Conservation (phyloP, 371 early-diverging fungal genomes). For the Sporodiniella umbellata region DNA sequence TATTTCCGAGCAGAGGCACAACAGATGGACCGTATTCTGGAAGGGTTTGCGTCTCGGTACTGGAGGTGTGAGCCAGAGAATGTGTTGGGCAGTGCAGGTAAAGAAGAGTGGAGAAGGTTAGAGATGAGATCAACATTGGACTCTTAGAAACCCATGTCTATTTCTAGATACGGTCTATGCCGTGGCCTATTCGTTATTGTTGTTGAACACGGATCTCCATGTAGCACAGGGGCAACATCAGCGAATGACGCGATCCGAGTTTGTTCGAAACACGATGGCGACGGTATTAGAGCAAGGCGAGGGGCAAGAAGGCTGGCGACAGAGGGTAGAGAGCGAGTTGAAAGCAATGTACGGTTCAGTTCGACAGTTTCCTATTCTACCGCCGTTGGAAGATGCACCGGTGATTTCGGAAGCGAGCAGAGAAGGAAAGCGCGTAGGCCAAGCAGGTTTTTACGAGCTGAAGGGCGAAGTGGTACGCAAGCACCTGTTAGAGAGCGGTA, state of each 20-base stretch:
- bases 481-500: slow-evolving; percentile 72
- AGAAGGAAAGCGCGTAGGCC: slow-evolving; percentile 21
- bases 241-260: slow-evolving; percentile 60
- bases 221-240: slow-evolving; percentile 70
- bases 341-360: slow-evolving; percentile 68
- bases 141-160: too few relatives aligned
- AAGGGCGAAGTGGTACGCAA: slow-evolving; percentile 82
- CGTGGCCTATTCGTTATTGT: slow-evolving; percentile 78
- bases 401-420: slow-evolving; percentile 19
- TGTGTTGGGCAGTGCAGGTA: slow-evolving; percentile 50
- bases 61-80: slow-evolving; percentile 75
- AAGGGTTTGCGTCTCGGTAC: slow-evolving; percentile 75
- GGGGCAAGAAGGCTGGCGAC: slow-evolving; percentile 27
- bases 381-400: slow-evolving; percentile 32
- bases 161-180: slow-evolving; percentile 76
- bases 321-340: slow-evolving; percentile 27
- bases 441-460: slow-evolving; percentile 17
- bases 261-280: slow-evolving; percentile 59
- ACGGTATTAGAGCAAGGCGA: slow-evolving; percentile 44
- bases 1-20: slow-evolving; percentile 90
- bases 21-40: slow-evolving; percentile 83
- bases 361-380: slow-evolving; percentile 56
- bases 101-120: slow-evolving; percentile 1
- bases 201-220: slow-evolving; percentile 93
- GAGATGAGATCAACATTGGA: too few relatives aligned